Evolutionary conservation across 257 asterid species (phyloP).

Genomic region (Cruciata laevipes): DNA sequence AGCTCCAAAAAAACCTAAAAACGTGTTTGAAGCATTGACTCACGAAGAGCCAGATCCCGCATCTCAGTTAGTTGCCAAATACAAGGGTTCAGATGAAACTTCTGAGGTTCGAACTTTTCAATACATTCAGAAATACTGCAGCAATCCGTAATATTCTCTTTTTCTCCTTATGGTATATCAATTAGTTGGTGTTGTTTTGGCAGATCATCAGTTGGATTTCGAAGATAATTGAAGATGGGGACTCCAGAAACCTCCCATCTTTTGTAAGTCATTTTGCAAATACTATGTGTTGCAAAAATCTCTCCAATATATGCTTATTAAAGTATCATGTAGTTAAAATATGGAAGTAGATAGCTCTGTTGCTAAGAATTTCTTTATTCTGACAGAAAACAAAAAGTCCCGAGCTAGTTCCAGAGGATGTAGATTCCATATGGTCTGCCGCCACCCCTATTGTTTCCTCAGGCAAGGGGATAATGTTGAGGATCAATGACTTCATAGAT

Average conservation of each 20-base stretch:
- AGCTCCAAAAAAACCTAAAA: conserved; percentile 38
- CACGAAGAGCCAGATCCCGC: conserved; percentile 73
- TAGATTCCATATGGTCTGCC: conserved; percentile 52
- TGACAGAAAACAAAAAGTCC: conserved; percentile 81
- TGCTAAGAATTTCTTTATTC: conserved; percentile 3
- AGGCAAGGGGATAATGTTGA: conserved; percentile 37
- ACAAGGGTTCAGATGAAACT: conserved; percentile 69
- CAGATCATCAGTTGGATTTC: conserved; percentile 89
- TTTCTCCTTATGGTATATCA: background rate
- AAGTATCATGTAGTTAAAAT: too few relatives aligned
- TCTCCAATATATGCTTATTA: background rate
- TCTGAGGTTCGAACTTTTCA: conserved; percentile 48
- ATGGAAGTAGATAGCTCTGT: too few relatives aligned
- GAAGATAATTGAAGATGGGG: conserved; percentile 75
- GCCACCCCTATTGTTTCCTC: conserved; percentile 48
- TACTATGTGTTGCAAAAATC: background rate
- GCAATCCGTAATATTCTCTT: background rate
- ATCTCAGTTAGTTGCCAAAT: conserved; percentile 83
- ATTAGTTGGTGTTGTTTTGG: conserved; percentile 13
- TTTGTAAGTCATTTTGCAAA: conserved; percentile 54
- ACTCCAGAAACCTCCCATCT: conserved; percentile 76
- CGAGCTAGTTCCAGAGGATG: conserved; percentile 76
- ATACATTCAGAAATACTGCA: background rate
- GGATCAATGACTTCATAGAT: conserved; percentile 28
- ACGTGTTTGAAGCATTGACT: conserved; percentile 45